Base-by-base conservation (phyloP, 2,329 filamentous ascomycete genomes). In the Mycocentrospora acerina region DNA sequence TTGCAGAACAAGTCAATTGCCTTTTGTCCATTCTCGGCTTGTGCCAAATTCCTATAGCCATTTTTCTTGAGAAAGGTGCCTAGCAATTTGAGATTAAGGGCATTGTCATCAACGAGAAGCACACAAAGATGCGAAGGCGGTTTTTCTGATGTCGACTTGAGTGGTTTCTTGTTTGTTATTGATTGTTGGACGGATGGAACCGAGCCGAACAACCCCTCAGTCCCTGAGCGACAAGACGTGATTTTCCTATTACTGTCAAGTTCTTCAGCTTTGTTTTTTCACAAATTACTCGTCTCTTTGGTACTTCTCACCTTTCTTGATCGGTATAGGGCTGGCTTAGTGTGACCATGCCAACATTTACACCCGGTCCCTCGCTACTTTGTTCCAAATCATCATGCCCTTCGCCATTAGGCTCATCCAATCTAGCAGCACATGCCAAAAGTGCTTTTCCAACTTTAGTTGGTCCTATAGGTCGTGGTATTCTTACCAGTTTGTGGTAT, bases 21-120 rank as follows among this genome's bases (percentile, higher is more conserved):
- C 10, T 37, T 19, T 40, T 47, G 51, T 8, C 30, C 25, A 3
- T 52, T 24, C 14, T 41, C 45, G n/a, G 45, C 42, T 32, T 43
- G 30, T 13, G 34, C 10, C 6, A 24, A 30, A 8, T 29, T 24
- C 15, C 18, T 16, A 32, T 43, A 35, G 2, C 35, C 28, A 12
- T 35, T 38, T 27, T 51, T 57, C 12, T 52, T 57, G 29, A 57
- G 37, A 32, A 60, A 59, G 0, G 55, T 42, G 3, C 39, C 40
- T 8, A 60, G 43, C 14, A 60, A 41, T 44, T 53, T 59, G 7
- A 65, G 41, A 24, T 68, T 68, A 18, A 68, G 51, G 1, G 48
- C 18, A 30, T 68, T 68, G 31, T 68, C 64, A 33, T 68, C 65
- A 0, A 62, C 60, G 2, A 67, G 41, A 1, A 68, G 53, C 9